Conservation (phyloP, 306 rosid genomes). For the Inga leiocalycina region DNA sequence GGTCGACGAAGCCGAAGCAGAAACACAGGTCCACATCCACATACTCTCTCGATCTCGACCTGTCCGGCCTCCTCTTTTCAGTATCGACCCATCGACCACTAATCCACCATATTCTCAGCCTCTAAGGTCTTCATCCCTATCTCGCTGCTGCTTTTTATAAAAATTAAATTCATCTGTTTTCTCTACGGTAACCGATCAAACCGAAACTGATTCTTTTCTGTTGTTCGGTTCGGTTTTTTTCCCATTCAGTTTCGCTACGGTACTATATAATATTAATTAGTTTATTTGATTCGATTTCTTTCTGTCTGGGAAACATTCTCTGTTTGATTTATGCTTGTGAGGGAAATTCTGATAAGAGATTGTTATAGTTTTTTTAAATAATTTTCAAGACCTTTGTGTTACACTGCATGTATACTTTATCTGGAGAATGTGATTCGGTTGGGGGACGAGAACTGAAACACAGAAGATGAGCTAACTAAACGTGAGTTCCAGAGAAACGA, state of each 20-base stretch:
- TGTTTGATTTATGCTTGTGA: not conserved
- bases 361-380: not conserved
- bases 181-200: too few relatives aligned
- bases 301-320: not conserved
- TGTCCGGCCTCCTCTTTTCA: too few relatives aligned
- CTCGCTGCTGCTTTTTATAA: too few relatives aligned
- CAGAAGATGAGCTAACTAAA: not conserved
- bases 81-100: too few relatives aligned
- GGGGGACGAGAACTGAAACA: not conserved
- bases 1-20: too few relatives aligned
- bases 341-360: not conserved
- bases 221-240: not conserved
- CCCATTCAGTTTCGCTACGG: not conserved
- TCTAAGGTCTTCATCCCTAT: too few relatives aligned
- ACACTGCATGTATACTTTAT: not conserved
- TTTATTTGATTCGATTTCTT: not conserved
- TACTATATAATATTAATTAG: not conserved
- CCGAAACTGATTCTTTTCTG: too few relatives aligned
- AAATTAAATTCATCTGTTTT: too few relatives aligned
- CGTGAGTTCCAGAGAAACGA: not conserved
- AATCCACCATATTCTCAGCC: too few relatives aligned
- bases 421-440: constrained; percentile 24
- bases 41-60: too few relatives aligned
- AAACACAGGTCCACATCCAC: too few relatives aligned
- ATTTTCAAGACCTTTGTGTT: not conserved